Evolutionary conservation across 768 basidiomycete species (phyloP).

Genomic region (Naematelia aurantialba): DNA sequence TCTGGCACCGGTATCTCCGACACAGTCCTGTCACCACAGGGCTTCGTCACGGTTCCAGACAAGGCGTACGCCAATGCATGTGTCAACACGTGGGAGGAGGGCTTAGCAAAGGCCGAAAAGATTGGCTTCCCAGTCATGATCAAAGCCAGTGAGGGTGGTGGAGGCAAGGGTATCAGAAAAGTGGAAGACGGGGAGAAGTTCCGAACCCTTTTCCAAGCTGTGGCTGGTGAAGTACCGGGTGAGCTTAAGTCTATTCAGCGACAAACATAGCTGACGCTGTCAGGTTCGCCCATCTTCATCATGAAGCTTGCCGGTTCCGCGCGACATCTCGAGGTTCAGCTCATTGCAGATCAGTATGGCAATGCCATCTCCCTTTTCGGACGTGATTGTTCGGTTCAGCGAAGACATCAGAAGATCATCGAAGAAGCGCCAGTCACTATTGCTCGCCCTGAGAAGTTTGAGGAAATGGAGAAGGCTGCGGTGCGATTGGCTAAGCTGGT

Average conservation of each 20-base stretch:
- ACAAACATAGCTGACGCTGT: constrained; percentile 69
- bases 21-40: constrained; percentile 74
- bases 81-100: constrained; percentile 80
- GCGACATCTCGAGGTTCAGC: constrained; percentile 94
- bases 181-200: constrained; percentile 82
- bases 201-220: constrained; percentile 90
- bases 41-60: constrained; percentile 92
- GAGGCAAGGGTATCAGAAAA: constrained; percentile 97
- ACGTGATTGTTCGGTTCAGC: constrained; percentile 98
- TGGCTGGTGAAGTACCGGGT: constrained; percentile 96
- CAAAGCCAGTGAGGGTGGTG: constrained; percentile 98
- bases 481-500: constrained; percentile 98
- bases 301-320: constrained; percentile 99
- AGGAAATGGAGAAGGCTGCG: constrained; percentile 98
- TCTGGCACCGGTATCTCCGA: constrained; percentile 91
- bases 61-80: constrained; percentile 83
- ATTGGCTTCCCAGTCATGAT: constrained; percentile 99
- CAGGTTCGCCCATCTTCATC: constrained; percentile 96
- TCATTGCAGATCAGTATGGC: constrained; percentile 98
- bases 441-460: constrained; percentile 83
- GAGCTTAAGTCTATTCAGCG: constrained; percentile 28
- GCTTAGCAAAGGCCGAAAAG: constrained; percentile 71
- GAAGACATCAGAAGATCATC: constrained; percentile 99
- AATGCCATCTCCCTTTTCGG: constrained; percentile 98
- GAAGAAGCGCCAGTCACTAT: constrained; percentile 99